Evolutionary conservation across 768 basidiomycete species (phyloP).

Genomic region (Russula olivacea): DNA sequence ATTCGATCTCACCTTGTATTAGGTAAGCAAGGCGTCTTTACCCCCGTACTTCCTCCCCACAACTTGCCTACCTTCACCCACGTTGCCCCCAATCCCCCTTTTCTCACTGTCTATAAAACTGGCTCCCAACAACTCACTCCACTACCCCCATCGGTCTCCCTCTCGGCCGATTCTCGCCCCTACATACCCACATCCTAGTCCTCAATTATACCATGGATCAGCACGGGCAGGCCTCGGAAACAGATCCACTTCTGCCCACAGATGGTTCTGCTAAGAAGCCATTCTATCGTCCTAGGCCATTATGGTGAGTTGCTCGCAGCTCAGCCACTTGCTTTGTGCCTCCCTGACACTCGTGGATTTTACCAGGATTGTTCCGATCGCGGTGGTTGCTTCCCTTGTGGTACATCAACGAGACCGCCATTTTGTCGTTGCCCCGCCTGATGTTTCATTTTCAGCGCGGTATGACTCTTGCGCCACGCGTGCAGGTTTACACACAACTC

Average conservation of each 20-base stretch:
- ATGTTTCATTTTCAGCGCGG: slow-evolving; percentile 49
- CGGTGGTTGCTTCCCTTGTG: slow-evolving; percentile 57
- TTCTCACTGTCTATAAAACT: slow-evolving; percentile 8
- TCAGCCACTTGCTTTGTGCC: neutral
- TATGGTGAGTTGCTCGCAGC: slow-evolving; percentile 35
- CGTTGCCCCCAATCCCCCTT: slow-evolving; percentile 5
- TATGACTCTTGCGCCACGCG: slow-evolving; percentile 71
- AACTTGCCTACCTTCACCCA: slow-evolving; percentile 16
- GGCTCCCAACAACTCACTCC: neutral
- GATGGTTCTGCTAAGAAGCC: slow-evolving; percentile 36
- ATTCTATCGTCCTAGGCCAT: slow-evolving; percentile 45
- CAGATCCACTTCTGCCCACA: slow-evolving; percentile 18
- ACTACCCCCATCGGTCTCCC: neutral
- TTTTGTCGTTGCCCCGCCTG: neutral
- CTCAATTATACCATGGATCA: slow-evolving; percentile 6
- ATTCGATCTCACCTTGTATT: neutral
- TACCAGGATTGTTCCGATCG: slow-evolving; percentile 66
- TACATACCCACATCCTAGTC: too few relatives aligned
- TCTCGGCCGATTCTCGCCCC: neutral
- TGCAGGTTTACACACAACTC: slow-evolving; percentile 74
- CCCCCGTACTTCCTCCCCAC: too few relatives aligned
- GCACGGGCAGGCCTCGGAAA: slow-evolving; percentile 10
- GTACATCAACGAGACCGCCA: slow-evolving; percentile 37
- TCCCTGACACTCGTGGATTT: neutral
- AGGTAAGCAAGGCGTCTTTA: neutral